Evolutionary conservation across 768 basidiomycete species (phyloP).

Genomic region (Phlebiopsis gigantea): DNA sequence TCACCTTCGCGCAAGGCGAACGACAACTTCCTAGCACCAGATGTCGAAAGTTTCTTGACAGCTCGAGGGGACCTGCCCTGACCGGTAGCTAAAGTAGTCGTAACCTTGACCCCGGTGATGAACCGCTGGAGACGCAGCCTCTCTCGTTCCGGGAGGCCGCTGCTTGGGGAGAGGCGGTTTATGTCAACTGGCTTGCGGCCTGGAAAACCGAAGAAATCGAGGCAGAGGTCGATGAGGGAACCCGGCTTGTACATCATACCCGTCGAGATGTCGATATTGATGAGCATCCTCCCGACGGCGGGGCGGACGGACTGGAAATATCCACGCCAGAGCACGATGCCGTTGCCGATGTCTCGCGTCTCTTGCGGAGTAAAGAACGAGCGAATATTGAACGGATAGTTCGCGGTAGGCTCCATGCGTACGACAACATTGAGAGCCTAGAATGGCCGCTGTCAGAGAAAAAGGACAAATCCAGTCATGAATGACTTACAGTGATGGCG

Average conservation of each 20-base stretch:
- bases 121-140: slow-evolving; percentile 51
- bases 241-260: slow-evolving; percentile 73
- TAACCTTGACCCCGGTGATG: slow-evolving; percentile 46
- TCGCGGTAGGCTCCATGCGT: slow-evolving; percentile 65
- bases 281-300: slow-evolving; percentile 52
- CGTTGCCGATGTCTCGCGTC: slow-evolving; percentile 49
- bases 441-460: background rate
- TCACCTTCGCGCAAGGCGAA: slow-evolving; percentile 58
- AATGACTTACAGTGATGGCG: slow-evolving; percentile 49
- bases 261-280: slow-evolving; percentile 77
- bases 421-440: slow-evolving; percentile 74
- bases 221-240: slow-evolving; percentile 48
- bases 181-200: slow-evolving; percentile 15
- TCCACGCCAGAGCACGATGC: slow-evolving; percentile 71
- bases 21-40: slow-evolving; percentile 46
- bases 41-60: slow-evolving; percentile 51
- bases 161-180: slow-evolving; percentile 33
- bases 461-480: too few species aligned
- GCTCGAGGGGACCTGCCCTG: slow-evolving; percentile 42
- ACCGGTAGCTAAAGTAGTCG: slow-evolving; percentile 27
- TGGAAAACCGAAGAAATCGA: slow-evolving; percentile 50
- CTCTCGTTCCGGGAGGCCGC: slow-evolving; percentile 44
- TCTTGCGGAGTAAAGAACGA: slow-evolving; percentile 67
- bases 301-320: slow-evolving; percentile 80
- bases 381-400: slow-evolving; percentile 66